A percentile compares a stretch with the other conserved stretches of the same genome.
phyloP scores from a whole-genome alignment of 2,329 filamentous ascomycete species.

The Ophiostoma fasciatum region DNA sequence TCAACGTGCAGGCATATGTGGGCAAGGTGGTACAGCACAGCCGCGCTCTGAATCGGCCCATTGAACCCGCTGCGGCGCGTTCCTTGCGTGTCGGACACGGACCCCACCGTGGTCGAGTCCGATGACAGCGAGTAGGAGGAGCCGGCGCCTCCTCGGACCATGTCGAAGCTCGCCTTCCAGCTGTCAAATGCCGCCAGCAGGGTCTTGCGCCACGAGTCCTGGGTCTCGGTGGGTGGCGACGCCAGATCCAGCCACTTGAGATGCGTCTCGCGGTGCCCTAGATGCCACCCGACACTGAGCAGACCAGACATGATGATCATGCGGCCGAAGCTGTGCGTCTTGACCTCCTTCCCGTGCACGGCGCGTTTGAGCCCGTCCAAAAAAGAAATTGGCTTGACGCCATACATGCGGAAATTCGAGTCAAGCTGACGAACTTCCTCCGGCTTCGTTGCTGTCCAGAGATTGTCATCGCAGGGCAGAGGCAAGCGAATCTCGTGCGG shows the following conservation, averaged over 20 bases:
- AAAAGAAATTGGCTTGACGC: constrained; percentile 74
- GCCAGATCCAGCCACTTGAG: constrained; percentile 68
- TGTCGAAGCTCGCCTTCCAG: constrained; percentile 88
- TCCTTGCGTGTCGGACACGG: constrained; percentile 25
- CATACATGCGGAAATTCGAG: constrained; percentile 62
- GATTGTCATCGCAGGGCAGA: constrained; percentile 77
- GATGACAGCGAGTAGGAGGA: constrained; percentile 9
- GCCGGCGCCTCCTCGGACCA: constrained; percentile 31
- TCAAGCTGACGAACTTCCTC: constrained; percentile 77
- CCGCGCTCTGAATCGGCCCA: constrained; percentile 69
- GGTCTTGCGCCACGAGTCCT: constrained; percentile 80
- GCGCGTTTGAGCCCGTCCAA: constrained; percentile 84
- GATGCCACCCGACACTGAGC: constrained; percentile 89
- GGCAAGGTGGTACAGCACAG: constrained; percentile 80
- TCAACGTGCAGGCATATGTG: constrained; percentile 98
- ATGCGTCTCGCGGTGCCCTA: constrained; percentile 91
- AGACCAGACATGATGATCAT: constrained; percentile 90
- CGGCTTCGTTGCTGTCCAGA: constrained; percentile 84
- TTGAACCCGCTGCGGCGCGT: constrained; percentile 37
- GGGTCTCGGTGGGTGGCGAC: constrained; percentile 62
- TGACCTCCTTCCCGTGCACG: constrained; percentile 65
- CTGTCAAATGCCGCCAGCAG: constrained; percentile 81
- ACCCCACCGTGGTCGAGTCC: constrained; percentile 17
- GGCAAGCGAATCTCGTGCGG: constrained; percentile 88
- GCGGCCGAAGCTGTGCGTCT: constrained; percentile 85